Evolutionary conservation across 2,329 filamentous ascomycete genomes (phyloP).

Genomic region (Plectosphaerella sp.): DNA sequence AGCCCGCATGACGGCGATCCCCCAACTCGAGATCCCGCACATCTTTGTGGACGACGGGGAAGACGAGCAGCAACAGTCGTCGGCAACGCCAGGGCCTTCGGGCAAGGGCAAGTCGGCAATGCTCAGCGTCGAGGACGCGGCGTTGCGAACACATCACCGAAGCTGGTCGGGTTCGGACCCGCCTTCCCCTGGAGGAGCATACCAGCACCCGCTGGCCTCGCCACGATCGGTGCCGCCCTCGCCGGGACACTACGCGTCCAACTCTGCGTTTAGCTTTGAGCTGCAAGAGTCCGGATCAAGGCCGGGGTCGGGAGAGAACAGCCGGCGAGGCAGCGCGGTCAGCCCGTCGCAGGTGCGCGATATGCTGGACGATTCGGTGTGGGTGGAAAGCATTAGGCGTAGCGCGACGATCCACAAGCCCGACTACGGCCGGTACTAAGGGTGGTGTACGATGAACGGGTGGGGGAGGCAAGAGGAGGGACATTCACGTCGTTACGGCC

Average conservation of each 20-base stretch:
- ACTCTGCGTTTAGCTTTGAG: constrained; percentile 56
- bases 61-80: constrained; percentile 28
- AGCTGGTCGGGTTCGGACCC: constrained; percentile 35
- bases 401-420: constrained; percentile 68
- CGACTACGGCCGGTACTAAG: constrained; percentile 12
- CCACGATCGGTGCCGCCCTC: constrained; percentile 41
- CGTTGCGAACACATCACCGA: constrained; percentile 26
- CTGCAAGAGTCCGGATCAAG: constrained; percentile 37
- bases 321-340: constrained; percentile 63
- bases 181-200: constrained; percentile 14
- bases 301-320: constrained; percentile 32
- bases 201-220: constrained; percentile 48
- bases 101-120: constrained; percentile 22
- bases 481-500: not conserved
- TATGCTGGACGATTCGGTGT: constrained; percentile 82
- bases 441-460: not conserved
- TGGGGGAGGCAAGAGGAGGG: not conserved
- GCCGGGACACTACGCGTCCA: constrained; percentile 37
- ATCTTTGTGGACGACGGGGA: constrained; percentile 83
- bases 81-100: constrained; percentile 14
- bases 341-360: constrained; percentile 75
- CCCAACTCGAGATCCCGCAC: constrained; percentile 79
- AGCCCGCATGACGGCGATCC: constrained; percentile 72
- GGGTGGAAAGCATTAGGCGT: constrained; percentile 87
- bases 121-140: constrained; percentile 28